phyloP scores from a whole-genome alignment of 768 basidiomycete genomes.

The Tylopilus sp. region DNA sequence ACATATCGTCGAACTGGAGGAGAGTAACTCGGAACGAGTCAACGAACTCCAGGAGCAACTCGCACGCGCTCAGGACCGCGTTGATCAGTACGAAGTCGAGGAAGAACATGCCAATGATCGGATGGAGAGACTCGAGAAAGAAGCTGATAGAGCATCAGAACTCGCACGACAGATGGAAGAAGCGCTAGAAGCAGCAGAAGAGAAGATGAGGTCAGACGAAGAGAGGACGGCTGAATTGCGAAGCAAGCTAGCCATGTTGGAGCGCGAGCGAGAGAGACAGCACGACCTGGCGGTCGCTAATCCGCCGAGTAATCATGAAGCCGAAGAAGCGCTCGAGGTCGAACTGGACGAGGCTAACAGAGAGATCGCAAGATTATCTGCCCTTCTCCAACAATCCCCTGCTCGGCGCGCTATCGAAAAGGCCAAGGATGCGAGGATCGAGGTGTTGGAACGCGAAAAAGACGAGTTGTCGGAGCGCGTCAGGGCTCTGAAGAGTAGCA shows the following conservation, averaged over 20 bases:
- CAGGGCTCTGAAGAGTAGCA: conserved; percentile 49
- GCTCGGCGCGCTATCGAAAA: conserved; percentile 74
- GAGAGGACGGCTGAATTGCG: conserved; percentile 49
- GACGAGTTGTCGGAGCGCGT: conserved; percentile 74
- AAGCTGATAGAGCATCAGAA: conserved; percentile 50
- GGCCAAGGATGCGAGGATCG: conserved; percentile 72
- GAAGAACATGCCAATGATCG: conserved; percentile 49
- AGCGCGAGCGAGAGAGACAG: conserved; percentile 51
- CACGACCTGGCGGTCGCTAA: conserved; percentile 22
- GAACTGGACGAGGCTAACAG: conserved; percentile 76
- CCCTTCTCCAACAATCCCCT: conserved; percentile 66
- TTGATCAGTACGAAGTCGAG: conserved; percentile 41
- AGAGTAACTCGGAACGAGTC: conserved; percentile 48
- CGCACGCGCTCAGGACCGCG: conserved; percentile 41
- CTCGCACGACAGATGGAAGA: conserved; percentile 68
- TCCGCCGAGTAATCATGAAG: conserved; percentile 44
- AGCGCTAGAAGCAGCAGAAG: conserved; percentile 71
- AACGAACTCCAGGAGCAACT: conserved; percentile 58
- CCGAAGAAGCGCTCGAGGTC: conserved; percentile 59
- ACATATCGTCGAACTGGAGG: conserved; percentile 59
- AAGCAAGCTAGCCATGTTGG: conserved; percentile 48
- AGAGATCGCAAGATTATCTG: conserved; percentile 70
- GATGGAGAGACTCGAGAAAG: conserved; percentile 49
- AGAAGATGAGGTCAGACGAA: conserved; percentile 63
- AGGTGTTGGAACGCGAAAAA: conserved; percentile 72